A percentile compares a stretch with the other conserved stretches of the same genome.
Conservation (phyloP, 768 basidiomycete species). For the Naganishia onofrii region DNA sequence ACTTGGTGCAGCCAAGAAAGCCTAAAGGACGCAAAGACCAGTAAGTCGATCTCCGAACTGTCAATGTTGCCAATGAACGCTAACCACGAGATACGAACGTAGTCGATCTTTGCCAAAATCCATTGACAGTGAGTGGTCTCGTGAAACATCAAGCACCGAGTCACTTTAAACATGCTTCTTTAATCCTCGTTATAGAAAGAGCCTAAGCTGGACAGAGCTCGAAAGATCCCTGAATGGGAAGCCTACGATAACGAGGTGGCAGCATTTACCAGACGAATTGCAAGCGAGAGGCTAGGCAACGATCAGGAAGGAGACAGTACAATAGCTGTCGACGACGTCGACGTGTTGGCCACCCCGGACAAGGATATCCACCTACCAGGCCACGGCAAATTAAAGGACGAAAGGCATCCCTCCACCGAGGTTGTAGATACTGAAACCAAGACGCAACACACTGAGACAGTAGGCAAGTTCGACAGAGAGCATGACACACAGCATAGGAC, state of each 20-base stretch:
- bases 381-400: not conserved
- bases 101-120: conserved; percentile 95
- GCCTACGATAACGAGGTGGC: conserved; percentile 89
- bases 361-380: not conserved
- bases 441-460: not conserved
- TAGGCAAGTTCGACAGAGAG: not conserved
- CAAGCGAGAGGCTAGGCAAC: conserved; percentile 58
- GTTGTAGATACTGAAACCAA: not conserved
- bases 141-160: not conserved
- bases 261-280: conserved; percentile 63
- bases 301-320: conserved; percentile 48
- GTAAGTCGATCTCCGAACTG: conserved; percentile 36
- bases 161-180: conserved; percentile 7
- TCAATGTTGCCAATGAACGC: not conserved
- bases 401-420: not conserved
- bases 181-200: conserved; percentile 70
- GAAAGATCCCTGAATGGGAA: conserved; percentile 97
- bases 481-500: not conserved
- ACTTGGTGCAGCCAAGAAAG: conserved; percentile 78
- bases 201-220: conserved; percentile 85
- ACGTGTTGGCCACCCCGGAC: conserved; percentile 8
- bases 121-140: conserved; percentile 68
- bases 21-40: conserved; percentile 53
- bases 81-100: conserved; percentile 52
- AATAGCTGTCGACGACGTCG: conserved; percentile 3